Evolutionary conservation across 208 protist species (phyloP), one percentile per base, ranked within the genome.

Genomic region (Wallacemonas rigidus): DNA sequence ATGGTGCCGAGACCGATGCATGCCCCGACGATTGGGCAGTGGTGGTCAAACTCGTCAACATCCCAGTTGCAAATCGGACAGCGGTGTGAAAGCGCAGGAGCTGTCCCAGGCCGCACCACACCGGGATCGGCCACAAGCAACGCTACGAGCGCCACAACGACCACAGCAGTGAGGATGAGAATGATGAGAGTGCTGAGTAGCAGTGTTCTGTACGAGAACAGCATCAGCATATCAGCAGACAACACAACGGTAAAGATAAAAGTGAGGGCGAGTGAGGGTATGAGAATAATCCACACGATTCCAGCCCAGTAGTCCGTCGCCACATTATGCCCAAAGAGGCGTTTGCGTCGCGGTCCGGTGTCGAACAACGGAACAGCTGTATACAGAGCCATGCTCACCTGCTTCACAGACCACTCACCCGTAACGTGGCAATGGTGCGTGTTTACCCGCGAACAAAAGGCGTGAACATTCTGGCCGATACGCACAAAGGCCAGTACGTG

Each of bases 21-120:
- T 2, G 64, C 83, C 2, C 89, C 89, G 8, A 95, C 8, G 36
- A 89, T 77, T 39, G 62, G 71, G 76, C 92, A 97, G 60, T 97
- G 92, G 63, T 97, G 92, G 67, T 97, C 92, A 61, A 87, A 97
- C 48, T 86, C 83, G 9, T 82, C 63, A 36, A 97, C 84, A 12
- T 74, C 75, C n/a, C 82, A 12, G 8, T 65, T 51, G 61, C 89
- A 94, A 1, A 81, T 44, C 41, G 75, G 77, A 54, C 89, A 94
- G 1, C 40, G 65, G 67, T 88, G 81, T 45, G 70, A 69, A 0
- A 81, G 58, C 9, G 50, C 58, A 3, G 75, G 75, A 44, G 72
- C 58, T 8, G 69, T 67, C 0, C 44, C 61, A 12, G 71, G 61
- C 7, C 15, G 12, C 44, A 79, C 71, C 53, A 89, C 82, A 14